Evolutionary conservation across 257 asterid genomes (phyloP), one percentile per base, ranked within the genome.

Genomic region (Coffea eugenioides): DNA sequence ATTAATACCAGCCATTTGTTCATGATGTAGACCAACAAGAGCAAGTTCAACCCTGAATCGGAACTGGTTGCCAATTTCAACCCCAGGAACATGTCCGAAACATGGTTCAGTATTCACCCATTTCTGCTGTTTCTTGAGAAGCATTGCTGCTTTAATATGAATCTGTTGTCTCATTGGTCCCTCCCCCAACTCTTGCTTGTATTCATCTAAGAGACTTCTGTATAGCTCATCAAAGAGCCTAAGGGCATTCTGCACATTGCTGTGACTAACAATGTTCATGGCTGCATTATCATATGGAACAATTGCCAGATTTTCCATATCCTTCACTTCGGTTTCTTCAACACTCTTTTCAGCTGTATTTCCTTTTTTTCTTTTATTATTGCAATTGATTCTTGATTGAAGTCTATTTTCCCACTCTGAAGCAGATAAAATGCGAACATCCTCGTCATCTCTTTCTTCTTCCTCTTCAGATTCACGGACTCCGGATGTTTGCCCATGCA

Each of bases 41-140:
- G 46, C 84, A 27, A 85, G 87, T 64, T 87, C 84, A 13, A 80
- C 84, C 79, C 90, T 79, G 43, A 51, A 81, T 36, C 43, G 77
- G 74, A 84, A 87, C 27, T 21, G 43, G 62, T 83, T 83, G 16
- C 88, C 90, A 12, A 83, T 52, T 69, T 43, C 56, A 45, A 85
- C 80, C 21, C 90, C 90, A 5, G 87, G 88, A 73, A 85, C 80
- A 49, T 81, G 84, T 1, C 90, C 88, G 18, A 85, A 36, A 5
- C 0, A 51, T 12, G 66, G 75, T 25, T 67, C 12, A 11, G 15
- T 2, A n/a, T 80, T 80, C 6, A 41, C 43, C 83, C 83, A 80
- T 66, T 67, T 74, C 34, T 52, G 61, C 51, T 74, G 69, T 1
- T 52, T 67, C 41, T 18, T 80, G 7, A 80, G 69, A 14, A 41